Evolutionary conservation across 2,329 filamentous ascomycete genomes (phyloP), one percentile per base, ranked within the genome.

Genomic region (Teratosphaeria gauchensis): DNA sequence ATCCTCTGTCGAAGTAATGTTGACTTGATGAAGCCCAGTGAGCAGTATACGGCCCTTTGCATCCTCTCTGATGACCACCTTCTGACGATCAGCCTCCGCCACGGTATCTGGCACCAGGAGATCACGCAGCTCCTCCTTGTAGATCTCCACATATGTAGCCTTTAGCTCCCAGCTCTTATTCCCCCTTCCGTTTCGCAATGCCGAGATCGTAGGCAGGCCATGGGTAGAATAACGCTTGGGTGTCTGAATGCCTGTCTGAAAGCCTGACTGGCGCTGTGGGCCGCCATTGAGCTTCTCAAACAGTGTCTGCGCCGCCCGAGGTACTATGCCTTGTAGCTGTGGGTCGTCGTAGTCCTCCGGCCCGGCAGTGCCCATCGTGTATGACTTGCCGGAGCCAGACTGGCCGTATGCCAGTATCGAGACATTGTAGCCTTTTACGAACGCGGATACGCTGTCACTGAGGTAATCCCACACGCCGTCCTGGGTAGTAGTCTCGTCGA

Each of bases 341-440:
- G 69, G 58, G 66, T 71, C 62, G 57, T 58, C 59, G 61, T 71
- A 68, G 68, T 96, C 92, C 24, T 74, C 74, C 1, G 92, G 90
- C 4, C 91, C 91, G 0, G 92, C 91, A 0, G 94, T 99, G 59
- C 94, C 94, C 94, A 99, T 99, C 0, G 94, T 99, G 72, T 95
- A 97, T 2, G 92, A 97, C 77, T 99, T 99, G 66, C 94, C 94
- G 11, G 94, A 91, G 58, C 94, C 94, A 31, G 94, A 99, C 78
- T 99, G 94, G 65, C 94, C 94, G 70, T 99, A 99, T 54, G 94
- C 94, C 67, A 99, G 79, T 55, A 99, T 84, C 3, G 94, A 99
- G 59, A 99, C 94, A 83, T 99, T 99, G 82, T 97, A 99, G 57
- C 94, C 94, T 71, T 96, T 90, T 1, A 94, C 79, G 67, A 99